These are phyloP conservation scores for Talaromyces liani DNA, from an alignment of 495 filamentous ascomycete species.

Conservation along the genomic window DNA sequence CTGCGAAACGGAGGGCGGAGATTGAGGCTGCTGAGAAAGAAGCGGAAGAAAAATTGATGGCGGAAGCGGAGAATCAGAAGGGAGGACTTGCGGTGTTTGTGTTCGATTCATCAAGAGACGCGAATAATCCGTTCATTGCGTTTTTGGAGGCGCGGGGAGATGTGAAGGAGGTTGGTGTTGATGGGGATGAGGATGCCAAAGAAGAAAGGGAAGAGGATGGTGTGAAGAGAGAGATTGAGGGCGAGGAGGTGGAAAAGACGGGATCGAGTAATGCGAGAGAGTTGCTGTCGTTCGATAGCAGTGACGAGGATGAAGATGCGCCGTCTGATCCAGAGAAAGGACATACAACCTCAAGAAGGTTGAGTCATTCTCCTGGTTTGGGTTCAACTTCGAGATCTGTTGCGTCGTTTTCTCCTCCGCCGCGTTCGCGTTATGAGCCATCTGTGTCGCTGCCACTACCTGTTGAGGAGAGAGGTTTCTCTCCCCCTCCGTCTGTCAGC, in stretches of 20 bases:
- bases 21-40: not conserved
- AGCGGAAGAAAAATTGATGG: not conserved
- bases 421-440: not conserved
- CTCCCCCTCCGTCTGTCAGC: not conserved
- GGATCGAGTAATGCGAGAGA: not conserved
- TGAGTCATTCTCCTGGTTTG: not conserved
- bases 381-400: not conserved
- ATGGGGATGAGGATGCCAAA: not conserved
- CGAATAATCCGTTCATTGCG: slow-evolving; percentile 2
- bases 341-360: not conserved
- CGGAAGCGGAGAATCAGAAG: not conserved
- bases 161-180: not conserved
- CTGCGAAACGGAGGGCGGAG: slow-evolving; percentile 10
- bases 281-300: not conserved
- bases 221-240: not conserved
- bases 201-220: not conserved
- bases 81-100: not conserved
- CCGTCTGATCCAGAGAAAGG: no score
- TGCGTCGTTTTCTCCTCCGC: not conserved
- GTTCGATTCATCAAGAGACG: not conserved
- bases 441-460: not conserved
- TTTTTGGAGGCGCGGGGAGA: not conserved
- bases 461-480: not conserved
- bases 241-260: not conserved
- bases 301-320: not conserved